These are phyloP conservation scores for Bolboschoenoplectus hybrid DNA, from an alignment of 202 grass and related monocot species.

Conservation along the genomic window DNA sequence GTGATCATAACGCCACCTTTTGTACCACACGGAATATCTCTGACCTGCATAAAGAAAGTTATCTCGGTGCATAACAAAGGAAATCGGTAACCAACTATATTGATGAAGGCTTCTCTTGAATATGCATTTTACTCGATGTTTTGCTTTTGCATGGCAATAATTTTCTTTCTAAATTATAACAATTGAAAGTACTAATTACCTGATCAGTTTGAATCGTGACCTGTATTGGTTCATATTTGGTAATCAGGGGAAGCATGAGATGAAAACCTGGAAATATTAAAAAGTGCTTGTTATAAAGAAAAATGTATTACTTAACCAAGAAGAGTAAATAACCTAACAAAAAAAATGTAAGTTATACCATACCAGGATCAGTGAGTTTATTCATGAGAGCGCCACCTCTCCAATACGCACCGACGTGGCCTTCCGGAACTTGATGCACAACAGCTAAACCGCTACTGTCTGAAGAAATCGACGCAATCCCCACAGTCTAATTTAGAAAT, in stretches of 20 bases:
- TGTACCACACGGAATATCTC: constrained; percentile 57
- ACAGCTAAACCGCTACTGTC: constrained; percentile 26
- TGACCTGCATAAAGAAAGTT: constrained; percentile 38
- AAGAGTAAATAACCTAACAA: not conserved
- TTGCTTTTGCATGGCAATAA: constrained; percentile 18
- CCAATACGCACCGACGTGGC: constrained; percentile 55
- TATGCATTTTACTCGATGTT: not conserved
- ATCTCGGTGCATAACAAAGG: not conserved
- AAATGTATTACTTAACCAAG: not conserved
- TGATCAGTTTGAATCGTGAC: constrained; percentile 49
- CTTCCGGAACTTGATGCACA: constrained; percentile 56
- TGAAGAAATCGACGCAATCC: constrained; percentile 19
- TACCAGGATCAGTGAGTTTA: constrained; percentile 48
- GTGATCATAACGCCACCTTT: constrained; percentile 56
- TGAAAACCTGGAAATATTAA: constrained; percentile 47
- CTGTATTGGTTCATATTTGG: constrained; percentile 51
- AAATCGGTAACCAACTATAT: not conserved
- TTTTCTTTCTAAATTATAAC: not conserved
- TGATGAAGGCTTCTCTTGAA: not conserved
- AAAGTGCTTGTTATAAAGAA: constrained; percentile 12
- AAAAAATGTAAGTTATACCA: not conserved
- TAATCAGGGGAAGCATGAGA: constrained; percentile 48
- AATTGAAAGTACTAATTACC: constrained; percentile 29
- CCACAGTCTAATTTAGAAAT: not conserved
- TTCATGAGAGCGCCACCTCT: constrained; percentile 52